phyloP scores from a whole-genome alignment of 2,329 filamentous ascomycete species.

The Colletotrichum eremochloae region DNA sequence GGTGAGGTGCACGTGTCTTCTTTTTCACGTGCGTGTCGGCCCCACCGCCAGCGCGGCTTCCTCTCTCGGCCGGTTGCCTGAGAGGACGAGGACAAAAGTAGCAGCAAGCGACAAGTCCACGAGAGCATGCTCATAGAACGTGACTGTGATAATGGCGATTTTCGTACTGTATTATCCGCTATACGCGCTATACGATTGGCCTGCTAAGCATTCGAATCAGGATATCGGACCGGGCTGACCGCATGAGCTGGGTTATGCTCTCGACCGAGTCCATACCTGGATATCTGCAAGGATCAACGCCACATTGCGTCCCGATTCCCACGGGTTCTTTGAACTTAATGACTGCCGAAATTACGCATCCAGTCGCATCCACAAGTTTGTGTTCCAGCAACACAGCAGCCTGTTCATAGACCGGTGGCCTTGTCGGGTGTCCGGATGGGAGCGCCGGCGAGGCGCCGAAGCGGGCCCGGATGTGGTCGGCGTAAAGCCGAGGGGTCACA shows the following conservation, averaged over 20 bases:
- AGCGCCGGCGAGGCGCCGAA: no score
- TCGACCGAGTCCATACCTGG: neutral
- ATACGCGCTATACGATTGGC: neutral
- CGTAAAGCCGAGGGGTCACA: no score
- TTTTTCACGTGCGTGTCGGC: no score
- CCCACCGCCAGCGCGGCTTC: neutral
- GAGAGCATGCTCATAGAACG: neutral
- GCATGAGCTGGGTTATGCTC: neutral
- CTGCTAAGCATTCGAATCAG: neutral
- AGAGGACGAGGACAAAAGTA: neutral
- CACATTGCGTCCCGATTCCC: neutral
- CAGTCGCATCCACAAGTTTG: neutral
- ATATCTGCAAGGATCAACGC: neutral
- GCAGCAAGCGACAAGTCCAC: neutral
- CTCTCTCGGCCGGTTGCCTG: neutral
- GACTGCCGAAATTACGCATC: neutral
- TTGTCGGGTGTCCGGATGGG: no score
- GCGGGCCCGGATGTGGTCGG: no score
- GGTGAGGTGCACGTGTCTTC: neutral
- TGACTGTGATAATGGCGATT: neutral
- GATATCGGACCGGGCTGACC: no score
- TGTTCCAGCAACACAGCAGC: neutral
- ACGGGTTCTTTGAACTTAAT: no score
- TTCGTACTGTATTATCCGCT: neutral
- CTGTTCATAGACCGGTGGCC: conserved; percentile 10